Percentiles rank a stretch among this genome's conserved stretches.
These are phyloP conservation scores for Pseudocercospora cruenta DNA, from an alignment of 2,329 filamentous ascomycete genomes.

Conservation along the genomic window DNA sequence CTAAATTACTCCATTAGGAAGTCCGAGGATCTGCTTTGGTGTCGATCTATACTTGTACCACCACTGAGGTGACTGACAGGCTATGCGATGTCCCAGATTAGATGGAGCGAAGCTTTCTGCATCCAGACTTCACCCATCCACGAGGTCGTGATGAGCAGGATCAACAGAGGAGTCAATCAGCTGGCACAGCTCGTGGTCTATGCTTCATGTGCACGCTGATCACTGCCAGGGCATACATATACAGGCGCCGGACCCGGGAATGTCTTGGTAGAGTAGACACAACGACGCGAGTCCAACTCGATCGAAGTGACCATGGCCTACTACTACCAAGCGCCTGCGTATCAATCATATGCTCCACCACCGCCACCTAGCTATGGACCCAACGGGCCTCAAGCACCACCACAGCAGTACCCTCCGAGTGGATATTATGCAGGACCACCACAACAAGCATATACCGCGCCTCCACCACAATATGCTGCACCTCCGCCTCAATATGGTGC, in stretches of 20 bases:
- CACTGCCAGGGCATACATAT: neutral
- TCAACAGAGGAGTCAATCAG: neutral
- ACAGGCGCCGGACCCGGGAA: neutral
- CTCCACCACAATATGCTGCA: neutral
- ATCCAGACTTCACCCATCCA: neutral
- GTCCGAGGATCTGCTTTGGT: neutral
- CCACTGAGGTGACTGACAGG: neutral
- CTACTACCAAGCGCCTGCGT: neutral
- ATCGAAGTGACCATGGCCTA: neutral
- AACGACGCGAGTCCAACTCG: neutral
- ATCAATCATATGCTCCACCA: slow-evolving; percentile 2
- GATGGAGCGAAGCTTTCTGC: neutral
- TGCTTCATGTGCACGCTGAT: too few species aligned
- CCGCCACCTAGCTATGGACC: slow-evolving; percentile 1
- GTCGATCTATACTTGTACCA: neutral
- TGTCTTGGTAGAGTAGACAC: neutral
- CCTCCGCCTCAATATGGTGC: neutral
- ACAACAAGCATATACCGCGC: neutral
- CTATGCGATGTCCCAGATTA: neutral
- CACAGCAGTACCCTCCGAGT: neutral
- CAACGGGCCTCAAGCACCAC: neutral
- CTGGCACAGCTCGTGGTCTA: neutral
- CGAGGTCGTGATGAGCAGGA: neutral
- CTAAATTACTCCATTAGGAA: neutral
- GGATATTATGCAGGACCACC: neutral